Conservation (phyloP, 169 alveolate genomes). For the Plasmodium sp. region DNA sequence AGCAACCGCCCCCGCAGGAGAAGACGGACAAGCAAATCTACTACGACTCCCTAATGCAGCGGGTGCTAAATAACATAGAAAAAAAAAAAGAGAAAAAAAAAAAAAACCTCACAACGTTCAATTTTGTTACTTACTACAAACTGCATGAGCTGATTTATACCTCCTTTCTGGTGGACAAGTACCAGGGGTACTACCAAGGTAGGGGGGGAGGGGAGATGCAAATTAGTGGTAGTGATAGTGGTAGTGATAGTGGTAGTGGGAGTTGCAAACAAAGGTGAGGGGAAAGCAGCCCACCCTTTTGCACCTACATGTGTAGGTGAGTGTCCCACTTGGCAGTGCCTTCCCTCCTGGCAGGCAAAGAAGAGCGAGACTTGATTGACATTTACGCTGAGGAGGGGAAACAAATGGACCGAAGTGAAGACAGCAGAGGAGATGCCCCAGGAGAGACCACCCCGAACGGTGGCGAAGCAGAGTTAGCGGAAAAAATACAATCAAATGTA, state of each 20-base stretch:
- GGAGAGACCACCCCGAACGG: not conserved
- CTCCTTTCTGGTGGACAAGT: constrained; percentile 29
- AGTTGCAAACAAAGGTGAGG: not conserved
- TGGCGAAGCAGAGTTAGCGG: not conserved
- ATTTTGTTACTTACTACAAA: constrained; percentile 47
- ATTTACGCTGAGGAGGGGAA: constrained; percentile 5
- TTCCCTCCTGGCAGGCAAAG: constrained; percentile 12
- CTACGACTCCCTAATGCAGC: constrained; percentile 9
- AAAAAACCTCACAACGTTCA: constrained; percentile 31
- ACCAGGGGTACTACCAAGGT: constrained; percentile 10
- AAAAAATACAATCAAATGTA: not conserved
- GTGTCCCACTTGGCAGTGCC: not conserved
- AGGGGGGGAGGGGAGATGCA: not conserved
- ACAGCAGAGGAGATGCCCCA: not conserved
- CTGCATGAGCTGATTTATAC: constrained; percentile 30
- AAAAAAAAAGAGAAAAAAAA: constrained; percentile 3
- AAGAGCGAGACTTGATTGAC: constrained; percentile 31
- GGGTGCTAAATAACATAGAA: not conserved
- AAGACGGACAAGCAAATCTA: constrained; percentile 5
- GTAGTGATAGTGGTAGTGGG: too few relatives aligned
- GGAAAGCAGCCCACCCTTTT: not conserved
- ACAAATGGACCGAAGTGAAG: not conserved
- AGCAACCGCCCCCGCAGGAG: not conserved
- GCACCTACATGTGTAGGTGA: not conserved
- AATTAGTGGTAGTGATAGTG: too few relatives aligned